A percentile compares a stretch with the other conserved stretches of the same genome.
Conservation (phyloP, 139 green algal genomes). For the Microglena sp. region DNA sequence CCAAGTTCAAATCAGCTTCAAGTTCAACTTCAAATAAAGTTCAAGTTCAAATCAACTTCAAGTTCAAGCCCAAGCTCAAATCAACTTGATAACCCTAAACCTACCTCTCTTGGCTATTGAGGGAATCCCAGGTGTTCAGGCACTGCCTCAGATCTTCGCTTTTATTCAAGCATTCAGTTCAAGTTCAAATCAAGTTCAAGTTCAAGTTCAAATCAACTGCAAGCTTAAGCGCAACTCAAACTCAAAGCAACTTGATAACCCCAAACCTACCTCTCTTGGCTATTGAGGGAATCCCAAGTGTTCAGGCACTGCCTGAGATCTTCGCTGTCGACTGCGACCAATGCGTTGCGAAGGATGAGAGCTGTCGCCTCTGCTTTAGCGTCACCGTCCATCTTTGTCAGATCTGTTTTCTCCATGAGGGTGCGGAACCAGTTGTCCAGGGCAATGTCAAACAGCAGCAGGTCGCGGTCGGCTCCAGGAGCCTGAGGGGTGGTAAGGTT, state of each 20-base stretch:
- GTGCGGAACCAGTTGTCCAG: constrained; percentile 78
- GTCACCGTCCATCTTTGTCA: constrained; percentile 22
- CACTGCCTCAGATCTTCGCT: constrained; percentile 18
- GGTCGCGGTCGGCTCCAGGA: constrained; percentile 52
- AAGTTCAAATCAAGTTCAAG: too few relatives aligned
- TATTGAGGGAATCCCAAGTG: constrained; percentile 24
- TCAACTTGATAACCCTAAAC: too few relatives aligned
- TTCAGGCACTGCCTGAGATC: constrained; percentile 38
- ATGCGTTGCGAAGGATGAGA: constrained; percentile 56
- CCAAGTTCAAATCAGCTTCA: too few relatives aligned
- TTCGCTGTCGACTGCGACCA: constrained; percentile 18
- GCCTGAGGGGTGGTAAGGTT: too few relatives aligned
- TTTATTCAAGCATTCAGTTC: too few relatives aligned
- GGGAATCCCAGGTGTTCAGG: background rate
- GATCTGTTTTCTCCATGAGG: constrained; percentile 4
- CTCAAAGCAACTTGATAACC: too few relatives aligned
- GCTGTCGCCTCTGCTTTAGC: constrained; percentile 47
- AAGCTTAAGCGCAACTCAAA: too few relatives aligned
- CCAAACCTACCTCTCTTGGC: constrained; percentile 2
- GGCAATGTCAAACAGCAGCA: constrained; percentile 84
- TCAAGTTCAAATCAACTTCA: too few relatives aligned
- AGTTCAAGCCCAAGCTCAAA: too few relatives aligned
- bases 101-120: too few relatives aligned
- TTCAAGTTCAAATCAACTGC: too few relatives aligned
- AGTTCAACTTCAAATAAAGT: too few relatives aligned